Evolutionary conservation across 2,329 filamentous ascomycete genomes (phyloP).

Genomic region (Venturia oleaginea): DNA sequence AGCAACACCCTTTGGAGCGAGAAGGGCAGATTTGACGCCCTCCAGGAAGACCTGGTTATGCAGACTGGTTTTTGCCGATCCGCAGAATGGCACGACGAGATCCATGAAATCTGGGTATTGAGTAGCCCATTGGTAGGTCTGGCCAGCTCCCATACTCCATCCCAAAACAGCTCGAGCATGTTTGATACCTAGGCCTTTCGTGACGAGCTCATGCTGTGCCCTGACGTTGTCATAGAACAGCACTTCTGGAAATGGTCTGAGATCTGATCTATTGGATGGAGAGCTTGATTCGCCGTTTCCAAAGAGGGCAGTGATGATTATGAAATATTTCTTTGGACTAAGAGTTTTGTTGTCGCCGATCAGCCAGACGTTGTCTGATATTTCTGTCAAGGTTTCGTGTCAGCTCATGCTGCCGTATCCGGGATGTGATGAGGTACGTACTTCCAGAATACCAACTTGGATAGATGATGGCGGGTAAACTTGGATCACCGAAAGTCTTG

Average conservation of each 20-base stretch:
- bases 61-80: conserved; percentile 52
- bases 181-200: conserved; percentile 49
- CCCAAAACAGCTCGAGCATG: conserved; percentile 56
- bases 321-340: conserved; percentile 56
- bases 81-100: conserved; percentile 56
- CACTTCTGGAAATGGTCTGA: conserved; percentile 52
- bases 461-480: conserved; percentile 60
- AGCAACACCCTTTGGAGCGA: conserved; percentile 46
- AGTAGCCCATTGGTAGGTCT: conserved; percentile 56
- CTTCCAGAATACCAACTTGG: conserved; percentile 66
- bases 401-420: neutral
- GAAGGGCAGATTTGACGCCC: conserved; percentile 51
- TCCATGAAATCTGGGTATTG: conserved; percentile 59
- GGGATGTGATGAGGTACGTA: conserved; percentile 23
- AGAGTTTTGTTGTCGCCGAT: conserved; percentile 57
- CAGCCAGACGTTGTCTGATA: conserved; percentile 67
- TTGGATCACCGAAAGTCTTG: conserved; percentile 61
- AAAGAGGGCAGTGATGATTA: conserved; percentile 60
- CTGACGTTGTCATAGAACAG: conserved; percentile 61
- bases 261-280: conserved; percentile 50
- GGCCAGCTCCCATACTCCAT: conserved; percentile 63
- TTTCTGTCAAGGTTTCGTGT: conserved; percentile 28
- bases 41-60: conserved; percentile 63
- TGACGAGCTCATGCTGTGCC: conserved; percentile 58
- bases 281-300: conserved; percentile 61